Base-by-base conservation (phyloP, 2,329 filamentous ascomycete species). In the Davidsoniella virescens region DNA sequence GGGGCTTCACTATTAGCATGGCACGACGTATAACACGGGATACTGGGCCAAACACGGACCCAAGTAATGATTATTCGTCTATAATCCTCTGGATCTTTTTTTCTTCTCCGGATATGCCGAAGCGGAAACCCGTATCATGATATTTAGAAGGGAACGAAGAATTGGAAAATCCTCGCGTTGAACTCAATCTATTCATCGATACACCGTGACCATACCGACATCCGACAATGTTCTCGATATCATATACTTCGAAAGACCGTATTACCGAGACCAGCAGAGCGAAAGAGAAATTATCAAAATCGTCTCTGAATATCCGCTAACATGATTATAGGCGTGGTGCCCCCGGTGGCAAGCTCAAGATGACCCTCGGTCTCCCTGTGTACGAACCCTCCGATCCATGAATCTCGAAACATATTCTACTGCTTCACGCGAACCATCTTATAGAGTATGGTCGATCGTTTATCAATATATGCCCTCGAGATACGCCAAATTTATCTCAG, bases 321-420 rank as follows among this genome's bases (percentile, higher is more conserved):
- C 58, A 53, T 54, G 52, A 47, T 58, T 61, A 57, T 62, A 82
- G 78, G 59, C 78, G 87, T 80, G 85, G 84, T 84, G 84, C 87
- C 78, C 84, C 88, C 67, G 92, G 92, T 81, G 93, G 93, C 85
- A 98, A 98, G 85, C 85, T 96, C 67, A 96, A 94, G 85, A 98
- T 98, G 92, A 95, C 92, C 71, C 87, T 98, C 73, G 92, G 87
- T 95, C 87, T 98, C 66, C 92, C 92, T 74, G 87, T 94, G 88
- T 95, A 94, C 71, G 87, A 43, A 50, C 38, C 36, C 52, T 41
- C 33, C 23, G n/a, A 44, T 23, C 26, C 16, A 39, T 39, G 26
- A 23, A 39, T 2, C 18, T 23, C 9, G 23, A 50, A 48, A 8
- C 3, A 48, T 18, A 17, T 33, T 39, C 25, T n/a, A 38, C n/a